Percentiles rank a stretch among this genome's conserved stretches.
Conservation (phyloP, 2,329 filamentous ascomycete species). For the Penicillium sclerotiorum region DNA sequence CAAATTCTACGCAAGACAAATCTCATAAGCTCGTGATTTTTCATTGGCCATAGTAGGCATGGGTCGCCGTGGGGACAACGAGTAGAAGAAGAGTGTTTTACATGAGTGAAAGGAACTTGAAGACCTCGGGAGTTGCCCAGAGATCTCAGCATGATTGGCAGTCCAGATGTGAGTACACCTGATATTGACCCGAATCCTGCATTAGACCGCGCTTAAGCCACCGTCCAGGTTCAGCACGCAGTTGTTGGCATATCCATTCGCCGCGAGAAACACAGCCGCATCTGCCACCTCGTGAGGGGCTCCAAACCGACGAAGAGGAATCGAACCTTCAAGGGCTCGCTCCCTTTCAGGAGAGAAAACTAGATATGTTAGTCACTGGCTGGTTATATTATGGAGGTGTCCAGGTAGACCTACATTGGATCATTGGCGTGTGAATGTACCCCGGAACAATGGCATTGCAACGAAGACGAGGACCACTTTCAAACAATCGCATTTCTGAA, state of each 20-base stretch:
- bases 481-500: slow-evolving; percentile 52
- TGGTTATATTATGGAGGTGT: neutral
- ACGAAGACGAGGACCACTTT: slow-evolving; percentile 67
- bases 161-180: neutral
- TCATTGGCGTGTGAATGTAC: slow-evolving; percentile 83
- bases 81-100: too few relatives aligned
- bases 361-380: slow-evolving; percentile 23
- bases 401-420: slow-evolving; percentile 56
- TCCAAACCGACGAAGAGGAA: slow-evolving; percentile 70
- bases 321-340: slow-evolving; percentile 45
- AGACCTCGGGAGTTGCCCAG: too few relatives aligned
- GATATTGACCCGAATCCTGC: neutral
- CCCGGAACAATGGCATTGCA: slow-evolving; percentile 82
- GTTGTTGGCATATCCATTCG: slow-evolving; percentile 82
- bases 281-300: slow-evolving; percentile 74
- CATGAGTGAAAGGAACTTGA: neutral
- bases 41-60: neutral
- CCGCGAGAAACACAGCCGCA: slow-evolving; percentile 74
- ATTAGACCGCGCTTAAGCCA: slow-evolving; percentile 68
- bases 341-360: slow-evolving; percentile 45
- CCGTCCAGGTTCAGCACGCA: slow-evolving; percentile 85
- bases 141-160: too few relatives aligned
- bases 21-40: neutral
- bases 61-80: too few relatives aligned
- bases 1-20: neutral